These are phyloP conservation scores for Monosporascus sp. DNA, from an alignment of 2,329 filamentous ascomycete species.

Conservation along the genomic window DNA sequence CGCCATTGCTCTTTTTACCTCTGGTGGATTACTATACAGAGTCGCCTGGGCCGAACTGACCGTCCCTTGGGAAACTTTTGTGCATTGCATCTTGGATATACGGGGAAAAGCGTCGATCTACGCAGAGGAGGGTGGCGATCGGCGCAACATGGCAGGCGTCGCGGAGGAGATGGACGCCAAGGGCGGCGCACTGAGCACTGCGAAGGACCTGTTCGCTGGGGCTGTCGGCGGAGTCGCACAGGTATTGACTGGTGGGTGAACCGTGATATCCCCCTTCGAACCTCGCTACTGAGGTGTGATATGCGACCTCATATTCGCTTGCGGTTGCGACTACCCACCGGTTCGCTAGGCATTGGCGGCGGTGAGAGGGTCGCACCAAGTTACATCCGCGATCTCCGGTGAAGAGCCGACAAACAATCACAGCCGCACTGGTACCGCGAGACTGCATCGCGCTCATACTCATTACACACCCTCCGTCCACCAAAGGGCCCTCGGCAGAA, in stretches of 20 bases:
- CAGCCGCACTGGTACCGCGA: neutral
- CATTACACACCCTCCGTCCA: too few relatives aligned
- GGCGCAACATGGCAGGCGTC: slow-evolving; percentile 24
- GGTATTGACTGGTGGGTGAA: slow-evolving; percentile 75
- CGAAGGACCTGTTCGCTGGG: slow-evolving; percentile 88
- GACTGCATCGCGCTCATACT: neutral
- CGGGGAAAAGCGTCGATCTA: too few relatives aligned
- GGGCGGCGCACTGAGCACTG: slow-evolving; percentile 49
- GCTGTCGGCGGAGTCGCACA: slow-evolving; percentile 90
- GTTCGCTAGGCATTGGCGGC: neutral
- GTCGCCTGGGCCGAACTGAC: too few relatives aligned
- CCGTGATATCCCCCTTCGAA: too few relatives aligned
- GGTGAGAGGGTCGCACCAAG: neutral
- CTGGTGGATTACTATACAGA: too few relatives aligned
- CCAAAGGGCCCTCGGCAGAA: too few relatives aligned
- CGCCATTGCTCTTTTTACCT: too few relatives aligned
- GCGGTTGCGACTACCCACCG: too few relatives aligned
- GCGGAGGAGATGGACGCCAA: slow-evolving; percentile 24
- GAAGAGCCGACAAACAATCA: neutral
- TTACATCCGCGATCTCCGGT: neutral
- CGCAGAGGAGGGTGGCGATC: neutral
- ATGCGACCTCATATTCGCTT: too few relatives aligned
- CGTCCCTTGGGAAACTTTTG: too few relatives aligned
- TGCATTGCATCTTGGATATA: too few relatives aligned
- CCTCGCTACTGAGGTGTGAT: too few relatives aligned